phyloP scores from a whole-genome alignment of 768 basidiomycete species.

The Lactarius hatsudake region DNA sequence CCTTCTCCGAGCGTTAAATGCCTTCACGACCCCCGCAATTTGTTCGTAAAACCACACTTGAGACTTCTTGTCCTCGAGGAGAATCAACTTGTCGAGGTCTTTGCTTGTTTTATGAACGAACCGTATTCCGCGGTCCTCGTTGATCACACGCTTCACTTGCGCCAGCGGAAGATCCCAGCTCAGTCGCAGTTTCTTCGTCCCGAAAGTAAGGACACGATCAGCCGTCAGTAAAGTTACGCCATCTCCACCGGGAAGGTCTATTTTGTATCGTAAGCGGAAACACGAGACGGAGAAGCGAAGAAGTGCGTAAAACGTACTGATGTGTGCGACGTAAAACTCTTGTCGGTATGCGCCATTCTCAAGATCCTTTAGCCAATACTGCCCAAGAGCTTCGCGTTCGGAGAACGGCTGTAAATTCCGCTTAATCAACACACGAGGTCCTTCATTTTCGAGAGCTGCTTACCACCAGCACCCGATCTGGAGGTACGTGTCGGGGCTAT shows the following conservation, averaged over 20 bases:
- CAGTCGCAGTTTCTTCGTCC: conserved; percentile 78
- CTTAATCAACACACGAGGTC: not conserved
- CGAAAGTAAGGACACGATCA: conserved; percentile 75
- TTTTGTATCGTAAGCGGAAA: conserved; percentile 11
- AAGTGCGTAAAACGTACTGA: conserved; percentile 51
- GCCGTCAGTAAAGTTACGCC: conserved; percentile 79
- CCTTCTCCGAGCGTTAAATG: conserved; percentile 68
- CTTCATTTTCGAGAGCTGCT: conserved; percentile 30
- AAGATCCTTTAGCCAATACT: conserved; percentile 95
- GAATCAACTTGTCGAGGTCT: conserved; percentile 72
- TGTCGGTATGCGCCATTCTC: conserved; percentile 83
- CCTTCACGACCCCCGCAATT: conserved; percentile 71
- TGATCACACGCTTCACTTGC: conserved; percentile 81
- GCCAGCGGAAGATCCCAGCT: conserved; percentile 91
- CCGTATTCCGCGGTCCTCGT: conserved; percentile 88
- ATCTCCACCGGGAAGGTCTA: conserved; percentile 77
- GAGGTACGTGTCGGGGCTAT: conserved; percentile 80
- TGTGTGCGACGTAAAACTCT: conserved; percentile 89
- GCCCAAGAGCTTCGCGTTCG: conserved; percentile 85
- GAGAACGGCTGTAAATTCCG: conserved; percentile 67
- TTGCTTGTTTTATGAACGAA: conserved; percentile 78
- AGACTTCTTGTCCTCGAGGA: conserved; percentile 70
- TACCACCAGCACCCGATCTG: conserved; percentile 86
- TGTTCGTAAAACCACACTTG: conserved; percentile 81
- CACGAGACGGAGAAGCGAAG: not conserved